Base-by-base conservation (phyloP, 139 green algal genomes). In the Micromonas commoda region DNA sequence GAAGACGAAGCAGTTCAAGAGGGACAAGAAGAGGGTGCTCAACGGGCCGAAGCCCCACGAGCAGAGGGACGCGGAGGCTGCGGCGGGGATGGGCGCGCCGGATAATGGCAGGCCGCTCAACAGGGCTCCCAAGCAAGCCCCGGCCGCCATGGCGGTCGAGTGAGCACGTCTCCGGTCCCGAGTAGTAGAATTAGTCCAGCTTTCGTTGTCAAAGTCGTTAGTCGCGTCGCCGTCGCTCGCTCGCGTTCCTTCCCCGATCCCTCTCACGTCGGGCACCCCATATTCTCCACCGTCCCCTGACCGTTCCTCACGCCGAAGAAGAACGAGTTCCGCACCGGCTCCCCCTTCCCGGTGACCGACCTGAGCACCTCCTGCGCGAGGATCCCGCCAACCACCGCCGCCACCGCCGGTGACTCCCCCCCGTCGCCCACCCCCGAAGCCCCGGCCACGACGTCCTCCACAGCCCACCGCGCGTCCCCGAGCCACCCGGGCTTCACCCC, bases 361-460 rank as follows among this genome's bases (percentile, higher is more conserved):
- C 90, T 90, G 21, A 97, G 79, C 24, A 94, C 77, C 65, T 94
- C 90, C 64, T 97, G 93, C 0, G 87, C 90, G 35, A 96, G 78
- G 32, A 94, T 80, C 23, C 92, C 93, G 0, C 93, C 93, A 31
- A 96, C 77, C 16, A 97, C 73, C 1, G 92, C 68, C 26, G 31
- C 33, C 3, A 75, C 29, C n/a, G 68, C 68, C 5, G 68, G 68
- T 16, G 45, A 57, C 45, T 9, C 45, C 9, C 9, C 9, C 45
- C 45, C 45, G 45, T 16, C 16, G 45, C 45, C 45, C 45, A 16
- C 45, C 9, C 45, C 45, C 9, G 16, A 16, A 9, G 9, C 45
- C 45, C 45, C 9, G 9, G 9, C 45, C 9, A 57, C 45, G 45
- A 23, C 9, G 9, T 57, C 45, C 45, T 57, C 45, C 45, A 57